Evolutionary conservation across 306 rosid genomes (phyloP).

Genomic region (Adenanthera pavonina): DNA sequence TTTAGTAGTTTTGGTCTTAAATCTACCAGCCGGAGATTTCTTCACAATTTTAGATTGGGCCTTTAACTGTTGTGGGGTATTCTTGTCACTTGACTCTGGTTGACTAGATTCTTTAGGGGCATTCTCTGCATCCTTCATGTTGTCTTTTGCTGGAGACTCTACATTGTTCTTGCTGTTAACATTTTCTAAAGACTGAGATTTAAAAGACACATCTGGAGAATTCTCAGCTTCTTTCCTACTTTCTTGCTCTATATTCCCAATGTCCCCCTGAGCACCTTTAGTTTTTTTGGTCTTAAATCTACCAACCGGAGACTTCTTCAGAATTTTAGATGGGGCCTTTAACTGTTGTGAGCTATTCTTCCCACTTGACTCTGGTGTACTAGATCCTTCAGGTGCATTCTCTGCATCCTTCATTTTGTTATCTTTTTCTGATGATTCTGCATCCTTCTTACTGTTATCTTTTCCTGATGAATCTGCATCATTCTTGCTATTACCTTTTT

Average conservation of each 20-base stretch:
- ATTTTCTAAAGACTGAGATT: slow-evolving; percentile 30
- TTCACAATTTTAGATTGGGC: slow-evolving; percentile 57
- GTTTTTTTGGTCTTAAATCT: not conserved
- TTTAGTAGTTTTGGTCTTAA: slow-evolving; percentile 33
- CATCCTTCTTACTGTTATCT: no score
- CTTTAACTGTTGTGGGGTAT: slow-evolving; percentile 47
- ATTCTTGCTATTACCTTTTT: not conserved
- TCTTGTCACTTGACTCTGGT: slow-evolving; percentile 51
- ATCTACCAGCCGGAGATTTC: slow-evolving; percentile 50
- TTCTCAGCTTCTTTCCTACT: slow-evolving; percentile 34
- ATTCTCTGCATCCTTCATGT: slow-evolving; percentile 40
- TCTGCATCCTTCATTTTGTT: slow-evolving; percentile 13
- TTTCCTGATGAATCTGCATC: no score
- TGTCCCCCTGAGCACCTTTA: not conserved
- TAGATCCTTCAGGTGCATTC: not conserved
- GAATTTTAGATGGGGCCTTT: not conserved
- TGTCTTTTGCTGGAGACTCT: slow-evolving; percentile 5
- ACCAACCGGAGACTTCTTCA: not conserved
- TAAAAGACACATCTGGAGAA: slow-evolving; percentile 22
- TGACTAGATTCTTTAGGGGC: slow-evolving; percentile 40
- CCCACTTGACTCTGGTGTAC: not conserved
- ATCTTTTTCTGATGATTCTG: not conserved
- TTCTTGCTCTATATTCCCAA: slow-evolving; percentile 34
- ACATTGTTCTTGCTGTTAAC: slow-evolving; percentile 31
- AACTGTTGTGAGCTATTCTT: not conserved